Evolutionary conservation across 2,329 filamentous ascomycete genomes (phyloP).

Genomic region (Penicillium expansum): DNA sequence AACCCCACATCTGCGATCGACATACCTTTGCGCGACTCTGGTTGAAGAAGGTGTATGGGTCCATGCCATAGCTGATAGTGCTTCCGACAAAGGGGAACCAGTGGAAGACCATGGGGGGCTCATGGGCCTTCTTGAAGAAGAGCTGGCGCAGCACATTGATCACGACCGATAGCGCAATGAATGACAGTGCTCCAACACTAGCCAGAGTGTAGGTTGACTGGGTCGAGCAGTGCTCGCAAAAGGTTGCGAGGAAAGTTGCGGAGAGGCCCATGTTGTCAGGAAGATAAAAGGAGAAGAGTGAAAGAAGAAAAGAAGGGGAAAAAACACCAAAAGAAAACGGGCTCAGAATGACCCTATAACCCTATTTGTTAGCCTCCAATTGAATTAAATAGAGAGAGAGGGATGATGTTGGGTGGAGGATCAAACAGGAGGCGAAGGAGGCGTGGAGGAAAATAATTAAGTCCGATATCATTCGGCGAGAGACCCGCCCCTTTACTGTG

Average conservation of each 20-base stretch:
- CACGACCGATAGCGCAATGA: conserved; percentile 59
- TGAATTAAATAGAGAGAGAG: neutral
- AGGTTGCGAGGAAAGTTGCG: conserved; percentile 45
- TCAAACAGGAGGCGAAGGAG: conserved; percentile 9
- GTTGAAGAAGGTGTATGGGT: conserved; percentile 65
- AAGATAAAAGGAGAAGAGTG: neutral
- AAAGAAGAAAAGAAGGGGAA: neutral
- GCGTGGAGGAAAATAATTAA: conserved; percentile 19
- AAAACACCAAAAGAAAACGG: neutral
- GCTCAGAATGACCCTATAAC: neutral
- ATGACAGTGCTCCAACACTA: conserved; percentile 45
- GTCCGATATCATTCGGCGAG: conserved; percentile 22
- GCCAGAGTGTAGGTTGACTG: conserved; percentile 48
- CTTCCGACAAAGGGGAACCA: conserved; percentile 74
- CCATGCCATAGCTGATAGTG: conserved; percentile 91
- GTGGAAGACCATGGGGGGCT: conserved; percentile 67
- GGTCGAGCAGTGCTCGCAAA: conserved; percentile 48
- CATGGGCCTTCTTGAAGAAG: conserved; percentile 76
- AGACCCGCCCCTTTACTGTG: conserved; percentile 13
- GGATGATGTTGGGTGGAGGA: neutral
- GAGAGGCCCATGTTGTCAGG: conserved; percentile 51
- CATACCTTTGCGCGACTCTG: conserved; percentile 69
- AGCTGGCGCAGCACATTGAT: conserved; percentile 79
- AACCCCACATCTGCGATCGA: neutral
- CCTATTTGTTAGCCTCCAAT: neutral